These are phyloP conservation scores for Naganishia friedmannii DNA, from an alignment of 768 basidiomycete species.

Conservation along the genomic window DNA sequence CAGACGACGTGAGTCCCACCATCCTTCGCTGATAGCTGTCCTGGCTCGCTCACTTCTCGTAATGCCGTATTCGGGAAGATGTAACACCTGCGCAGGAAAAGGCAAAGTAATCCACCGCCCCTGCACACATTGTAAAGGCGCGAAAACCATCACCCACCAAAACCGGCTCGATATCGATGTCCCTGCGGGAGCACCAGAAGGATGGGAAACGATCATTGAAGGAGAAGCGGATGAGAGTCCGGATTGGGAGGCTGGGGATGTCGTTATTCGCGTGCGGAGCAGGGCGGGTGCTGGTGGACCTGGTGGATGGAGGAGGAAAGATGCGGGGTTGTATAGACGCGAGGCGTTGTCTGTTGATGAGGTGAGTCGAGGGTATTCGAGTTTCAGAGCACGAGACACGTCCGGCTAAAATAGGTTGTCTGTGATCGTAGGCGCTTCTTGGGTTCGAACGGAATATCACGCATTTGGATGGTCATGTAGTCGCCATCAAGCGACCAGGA, in stretches of 20 bases:
- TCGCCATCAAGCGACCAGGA: slow-evolving; percentile 67
- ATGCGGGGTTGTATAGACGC: slow-evolving; percentile 83
- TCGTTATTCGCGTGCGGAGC: slow-evolving; percentile 78
- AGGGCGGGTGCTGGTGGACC: slow-evolving; percentile 59
- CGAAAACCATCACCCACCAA: slow-evolving; percentile 75
- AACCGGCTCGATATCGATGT: slow-evolving; percentile 83
- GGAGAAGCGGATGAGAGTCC: slow-evolving; percentile 95
- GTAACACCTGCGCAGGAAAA: slow-evolving; percentile 75
- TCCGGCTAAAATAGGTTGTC: slow-evolving; percentile 6
- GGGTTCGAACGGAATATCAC: slow-evolving; percentile 92
- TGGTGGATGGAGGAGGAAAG: slow-evolving; percentile 84
- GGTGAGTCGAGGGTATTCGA: slow-evolving; percentile 56
- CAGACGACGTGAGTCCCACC: slow-evolving; percentile 64
- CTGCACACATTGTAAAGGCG: slow-evolving; percentile 78
- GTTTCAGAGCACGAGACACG: too few species aligned
- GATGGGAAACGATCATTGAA: slow-evolving; percentile 85
- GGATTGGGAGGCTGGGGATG: slow-evolving; percentile 93
- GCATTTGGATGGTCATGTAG: slow-evolving; percentile 80
- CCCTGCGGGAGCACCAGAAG: slow-evolving; percentile 83
- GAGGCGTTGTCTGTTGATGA: slow-evolving; percentile 89
- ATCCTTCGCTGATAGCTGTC: not conserved
- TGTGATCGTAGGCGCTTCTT: slow-evolving; percentile 69
- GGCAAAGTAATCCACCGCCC: slow-evolving; percentile 71
- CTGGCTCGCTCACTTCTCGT: too few species aligned
- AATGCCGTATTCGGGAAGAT: slow-evolving; percentile 49